Base-by-base conservation (phyloP, 148 eudicot species). In the Pouteria glomerata region DNA sequence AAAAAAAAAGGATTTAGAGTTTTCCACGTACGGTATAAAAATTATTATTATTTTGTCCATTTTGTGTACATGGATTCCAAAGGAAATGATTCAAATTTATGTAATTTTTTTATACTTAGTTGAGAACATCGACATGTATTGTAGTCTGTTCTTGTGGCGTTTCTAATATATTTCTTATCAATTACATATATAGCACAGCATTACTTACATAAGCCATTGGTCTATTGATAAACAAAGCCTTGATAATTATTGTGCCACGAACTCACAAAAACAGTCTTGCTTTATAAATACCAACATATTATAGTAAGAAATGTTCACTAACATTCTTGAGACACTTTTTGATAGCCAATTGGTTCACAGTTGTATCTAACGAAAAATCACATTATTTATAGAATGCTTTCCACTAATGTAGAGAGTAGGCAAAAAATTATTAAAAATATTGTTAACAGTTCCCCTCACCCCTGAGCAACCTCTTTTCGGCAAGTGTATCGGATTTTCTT, bases 401-500 rank as follows among this genome's bases (percentile, higher is more conserved):
- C 41, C 47, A 21, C 15, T 21, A n/a, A 34, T 3, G 45, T 2
- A 24, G 26, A 35, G n/a, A 34, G 31, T 10, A 18, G 45, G 63
- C 41, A 33, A 21, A 63, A 63, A 42, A 23, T 39, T 23, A 19
- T 21, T 39, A 39, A 16, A 39, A 4, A 39, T 39, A 21, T 3
- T 60, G 29, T 5, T 66, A 78, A 48, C 56, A 80, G 59, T 37
- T 73, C 80, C 63, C 56, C 51, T 71, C 64, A 87, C 88, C 88
- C 84, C 51, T 64, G 75, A 35, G 90, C 90, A 69, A 84, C 88
- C 73, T 87, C 88, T 75, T 87, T 87, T 47, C 90, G 71, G 14
- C 76, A 72, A 27, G 80, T 72, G 66, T 87, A 87, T n/a, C 90
- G 74, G 33, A 84, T 84, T 70, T 80, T 87, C 77, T 84, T 84